A percentile compares a stretch with the other conserved stretches of the same genome.
Evolutionary conservation across 1,139 yeast genomes (phyloP).

Genomic region (Candida neerlandica): DNA sequence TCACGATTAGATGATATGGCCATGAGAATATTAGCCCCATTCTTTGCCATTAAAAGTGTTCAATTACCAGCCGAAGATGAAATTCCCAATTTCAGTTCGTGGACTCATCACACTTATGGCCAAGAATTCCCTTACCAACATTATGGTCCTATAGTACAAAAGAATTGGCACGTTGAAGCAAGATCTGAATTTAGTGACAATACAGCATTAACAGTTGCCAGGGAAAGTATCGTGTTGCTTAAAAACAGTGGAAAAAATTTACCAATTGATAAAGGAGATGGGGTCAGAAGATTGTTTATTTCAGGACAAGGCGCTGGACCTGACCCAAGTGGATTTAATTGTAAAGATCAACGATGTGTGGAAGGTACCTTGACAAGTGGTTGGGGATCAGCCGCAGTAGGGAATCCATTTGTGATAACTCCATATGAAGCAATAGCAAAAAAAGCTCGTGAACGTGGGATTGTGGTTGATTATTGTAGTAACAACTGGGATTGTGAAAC

Average conservation of each 20-base stretch:
- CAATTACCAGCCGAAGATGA: conserved; percentile 42
- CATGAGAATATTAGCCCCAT: conserved; percentile 59
- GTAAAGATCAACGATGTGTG: conserved; percentile 51
- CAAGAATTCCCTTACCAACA: conserved; percentile 55
- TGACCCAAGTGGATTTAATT: conserved; percentile 51
- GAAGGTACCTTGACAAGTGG: conserved; percentile 53
- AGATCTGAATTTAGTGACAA: conserved; percentile 51
- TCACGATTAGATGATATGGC: conserved; percentile 65
- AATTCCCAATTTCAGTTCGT: conserved; percentile 58
- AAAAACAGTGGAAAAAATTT: conserved; percentile 52
- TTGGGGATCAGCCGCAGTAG: conserved; percentile 57
- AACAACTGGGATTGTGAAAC: conserved; percentile 49
- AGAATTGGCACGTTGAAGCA: conserved; percentile 59
- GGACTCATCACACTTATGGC: conserved; percentile 59
- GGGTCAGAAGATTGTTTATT: conserved; percentile 44
- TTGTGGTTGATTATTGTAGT: conserved; percentile 45
- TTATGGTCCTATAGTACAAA: conserved; percentile 54
- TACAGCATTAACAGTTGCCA: conserved; percentile 55
- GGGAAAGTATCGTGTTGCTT: conserved; percentile 58
- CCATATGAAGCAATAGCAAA: conserved; percentile 56
- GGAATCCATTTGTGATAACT: conserved; percentile 54
- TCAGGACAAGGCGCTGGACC: conserved; percentile 53
- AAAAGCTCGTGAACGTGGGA: conserved; percentile 45
- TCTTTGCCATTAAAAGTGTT: conserved; percentile 44
- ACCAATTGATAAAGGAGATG: conserved; percentile 49